Evolutionary conservation across 2,329 filamentous ascomycete species (phyloP), one percentile per base, ranked within the genome.

Genomic region (Cercospora zeae-maydis): DNA sequence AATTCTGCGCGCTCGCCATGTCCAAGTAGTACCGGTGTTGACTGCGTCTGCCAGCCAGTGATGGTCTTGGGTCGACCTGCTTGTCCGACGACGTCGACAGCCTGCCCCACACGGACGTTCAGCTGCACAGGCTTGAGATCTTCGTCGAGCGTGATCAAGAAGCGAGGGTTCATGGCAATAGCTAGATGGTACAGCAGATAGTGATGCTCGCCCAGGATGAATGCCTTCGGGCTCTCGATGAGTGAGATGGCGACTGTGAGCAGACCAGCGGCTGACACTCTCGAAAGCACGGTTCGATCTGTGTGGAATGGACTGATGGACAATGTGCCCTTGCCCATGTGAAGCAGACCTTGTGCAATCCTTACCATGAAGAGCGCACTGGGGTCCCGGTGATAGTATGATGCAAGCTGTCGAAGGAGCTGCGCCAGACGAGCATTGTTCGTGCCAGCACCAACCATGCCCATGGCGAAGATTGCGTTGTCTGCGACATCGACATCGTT

Each of bases 381-480:
- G 72, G 96, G 90, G 71, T 99, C 95, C 58, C 95, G 88, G 81
- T 97, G 93, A 79, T 99, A 99, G 83, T 99, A 99, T 80, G 92
- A 96, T 24, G 96, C 95, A 61, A 99, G 83, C 80, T 99, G 95
- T 70, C 95, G 85, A 42, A 99, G 86, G 56, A 99, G 84, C 79
- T 99, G 95, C 58, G 95, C 96, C 70, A 99, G 81, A 79, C 95
- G 89, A 54, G 95, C 96, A 75, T 99, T 99, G 84, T 99, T 99
- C 59, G 95, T 99, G 71, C 95, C 95, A 1, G 95, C 95, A 72
- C 95, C 95, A 37, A 96, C 84, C 63, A 99, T 88, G 78, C 95
- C 95, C 95, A 99, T 99, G 70, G 95, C 93, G 74, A 99, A 99
- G 75, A 99, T 99, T 73, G 95, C 92, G 75, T 98, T 99, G 78